These are phyloP conservation scores for Xylaria digitata DNA, from an alignment of 2,329 filamentous ascomycete genomes.

Conservation along the genomic window DNA sequence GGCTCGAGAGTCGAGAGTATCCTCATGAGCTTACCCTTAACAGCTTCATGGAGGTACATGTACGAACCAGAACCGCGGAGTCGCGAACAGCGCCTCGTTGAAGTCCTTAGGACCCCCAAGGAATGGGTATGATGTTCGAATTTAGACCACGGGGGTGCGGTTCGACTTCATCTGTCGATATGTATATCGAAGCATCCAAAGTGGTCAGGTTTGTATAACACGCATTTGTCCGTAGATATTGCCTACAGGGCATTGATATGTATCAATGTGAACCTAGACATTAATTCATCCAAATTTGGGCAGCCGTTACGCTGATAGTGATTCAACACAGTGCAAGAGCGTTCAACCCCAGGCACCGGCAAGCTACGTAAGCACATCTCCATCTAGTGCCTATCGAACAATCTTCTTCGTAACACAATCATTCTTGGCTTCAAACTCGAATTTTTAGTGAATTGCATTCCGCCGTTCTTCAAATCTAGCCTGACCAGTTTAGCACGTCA, in stretches of 20 bases:
- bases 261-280: background rate
- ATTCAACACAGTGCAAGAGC: constrained; percentile 20
- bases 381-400: background rate
- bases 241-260: background rate
- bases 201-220: constrained; percentile 18
- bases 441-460: background rate
- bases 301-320: background rate
- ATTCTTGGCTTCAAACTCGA: background rate
- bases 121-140: constrained; percentile 68
- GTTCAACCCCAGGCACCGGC: constrained; percentile 14
- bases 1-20: constrained; percentile 95
- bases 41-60: constrained; percentile 97
- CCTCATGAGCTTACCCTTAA: constrained; percentile 93
- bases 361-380: constrained; percentile 20
- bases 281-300: background rate
- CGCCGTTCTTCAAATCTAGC: background rate
- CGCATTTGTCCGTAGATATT: constrained; percentile 15
- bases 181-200: constrained; percentile 13
- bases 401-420: background rate
- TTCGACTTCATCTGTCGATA: background rate
- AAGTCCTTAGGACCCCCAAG: constrained; percentile 73
- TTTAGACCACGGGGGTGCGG: background rate
- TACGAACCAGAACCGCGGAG: constrained; percentile 81
- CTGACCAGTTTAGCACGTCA: background rate
- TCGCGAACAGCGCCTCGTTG: constrained; percentile 82